A percentile compares a stretch with the other conserved stretches of the same genome.
phyloP scores from a whole-genome alignment of 139 green algal genomes.

The Chlorella vulgaris region DNA sequence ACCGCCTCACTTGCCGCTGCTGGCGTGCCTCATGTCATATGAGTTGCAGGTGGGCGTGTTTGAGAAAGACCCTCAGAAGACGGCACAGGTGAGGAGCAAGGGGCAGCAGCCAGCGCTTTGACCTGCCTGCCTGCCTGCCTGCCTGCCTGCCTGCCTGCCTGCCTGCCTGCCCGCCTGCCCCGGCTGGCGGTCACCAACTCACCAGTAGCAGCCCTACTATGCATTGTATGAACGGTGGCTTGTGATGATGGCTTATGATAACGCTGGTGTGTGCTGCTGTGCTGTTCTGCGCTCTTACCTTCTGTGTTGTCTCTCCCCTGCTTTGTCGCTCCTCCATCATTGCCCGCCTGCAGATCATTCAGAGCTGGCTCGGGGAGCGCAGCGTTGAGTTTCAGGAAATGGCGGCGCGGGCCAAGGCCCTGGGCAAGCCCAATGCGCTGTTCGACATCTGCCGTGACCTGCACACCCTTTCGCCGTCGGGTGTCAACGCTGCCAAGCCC shows the following conservation, averaged over 20 bases:
- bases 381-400: slow-evolving; percentile 59
- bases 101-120: no score
- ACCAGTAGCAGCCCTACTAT: no score
- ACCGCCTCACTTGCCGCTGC: no score
- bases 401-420: slow-evolving; percentile 50
- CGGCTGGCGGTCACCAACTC: no score
- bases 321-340: background rate
- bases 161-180: no score
- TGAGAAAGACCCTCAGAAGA: slow-evolving; percentile 34
- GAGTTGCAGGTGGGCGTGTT: slow-evolving; percentile 48
- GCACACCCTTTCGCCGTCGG: slow-evolving; percentile 34
- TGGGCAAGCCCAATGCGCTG: slow-evolving; percentile 69
- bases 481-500: background rate
- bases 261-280: no score
- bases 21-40: no score
- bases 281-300: background rate
- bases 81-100: slow-evolving; percentile 23
- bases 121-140: background rate
- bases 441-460: slow-evolving; percentile 76
- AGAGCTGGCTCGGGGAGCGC: slow-evolving; percentile 60
- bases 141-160: no score
- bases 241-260: no score
- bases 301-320: background rate
- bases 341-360: slow-evolving; percentile 42
- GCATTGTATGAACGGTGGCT: no score